These are phyloP conservation scores for Alternaria novae-zelandiae DNA, from an alignment of 2,329 filamentous ascomycete genomes.

Conservation along the genomic window DNA sequence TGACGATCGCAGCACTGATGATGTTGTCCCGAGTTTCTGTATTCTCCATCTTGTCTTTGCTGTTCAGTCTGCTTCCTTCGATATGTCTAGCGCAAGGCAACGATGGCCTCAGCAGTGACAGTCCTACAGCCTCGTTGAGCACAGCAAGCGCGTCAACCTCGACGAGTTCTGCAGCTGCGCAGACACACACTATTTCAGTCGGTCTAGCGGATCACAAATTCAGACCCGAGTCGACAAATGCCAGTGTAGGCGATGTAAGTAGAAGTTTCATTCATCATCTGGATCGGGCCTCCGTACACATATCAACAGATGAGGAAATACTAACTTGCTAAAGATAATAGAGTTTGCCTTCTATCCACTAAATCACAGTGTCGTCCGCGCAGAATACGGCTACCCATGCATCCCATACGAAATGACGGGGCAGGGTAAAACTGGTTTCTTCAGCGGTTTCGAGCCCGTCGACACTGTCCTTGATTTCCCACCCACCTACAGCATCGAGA, in stretches of 20 bases:
- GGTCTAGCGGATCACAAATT: constrained; percentile 48
- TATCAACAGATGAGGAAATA: not conserved
- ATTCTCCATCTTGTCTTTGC: not conserved
- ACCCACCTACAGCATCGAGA: constrained; percentile 32
- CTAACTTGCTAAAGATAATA: constrained; percentile 33
- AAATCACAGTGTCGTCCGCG: constrained; percentile 53
- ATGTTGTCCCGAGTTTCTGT: not conserved
- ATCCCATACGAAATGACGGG: constrained; percentile 48
- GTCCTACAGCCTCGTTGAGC: constrained; percentile 3
- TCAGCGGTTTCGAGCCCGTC: constrained; percentile 37
- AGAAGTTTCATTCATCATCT: not conserved
- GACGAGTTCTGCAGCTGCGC: constrained; percentile 21
- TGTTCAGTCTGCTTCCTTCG: not conserved
- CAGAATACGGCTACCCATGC: constrained; percentile 50
- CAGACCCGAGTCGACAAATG: constrained; percentile 47
- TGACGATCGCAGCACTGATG: not conserved
- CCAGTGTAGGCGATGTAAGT: constrained; percentile 48
- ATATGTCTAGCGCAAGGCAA: constrained; percentile 16
- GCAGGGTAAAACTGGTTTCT: constrained; percentile 35
- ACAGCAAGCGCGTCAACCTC: constrained; percentile 8
- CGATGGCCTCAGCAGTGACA: not conserved
- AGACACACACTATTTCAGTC: constrained; percentile 46
- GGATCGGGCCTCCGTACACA: not conserved
- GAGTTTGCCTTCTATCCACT: constrained; percentile 51
- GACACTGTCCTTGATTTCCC: constrained; percentile 31